Conservation (phyloP, 2,329 filamentous ascomycete species). For the Cladophialophora exuberans region DNA sequence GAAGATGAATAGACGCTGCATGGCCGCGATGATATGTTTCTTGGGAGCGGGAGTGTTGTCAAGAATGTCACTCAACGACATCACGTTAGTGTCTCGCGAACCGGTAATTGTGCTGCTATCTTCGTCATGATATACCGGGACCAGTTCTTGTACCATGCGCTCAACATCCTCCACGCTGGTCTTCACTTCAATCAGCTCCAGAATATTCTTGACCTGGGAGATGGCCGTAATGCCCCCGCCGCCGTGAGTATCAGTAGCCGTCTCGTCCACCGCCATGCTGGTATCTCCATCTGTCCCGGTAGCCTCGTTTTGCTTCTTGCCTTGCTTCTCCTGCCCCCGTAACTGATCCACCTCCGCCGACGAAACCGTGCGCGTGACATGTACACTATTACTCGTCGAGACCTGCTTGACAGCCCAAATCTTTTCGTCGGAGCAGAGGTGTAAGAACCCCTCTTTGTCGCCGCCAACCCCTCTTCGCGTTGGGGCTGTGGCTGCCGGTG, state of each 20-base stretch:
- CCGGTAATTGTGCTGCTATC: neutral
- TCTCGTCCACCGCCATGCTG: neutral
- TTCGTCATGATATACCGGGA: slow-evolving; percentile 2
- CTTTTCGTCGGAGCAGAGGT: slow-evolving; percentile 61
- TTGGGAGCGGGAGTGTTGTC: slow-evolving; percentile 28
- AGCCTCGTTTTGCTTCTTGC: neutral
- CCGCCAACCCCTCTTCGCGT: neutral
- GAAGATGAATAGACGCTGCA: slow-evolving; percentile 23
- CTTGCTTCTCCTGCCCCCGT: slow-evolving; percentile 28
- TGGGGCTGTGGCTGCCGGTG: neutral
- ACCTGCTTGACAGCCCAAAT: slow-evolving; percentile 67
- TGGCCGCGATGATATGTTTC: slow-evolving; percentile 8
- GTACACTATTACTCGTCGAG: slow-evolving; percentile 67
- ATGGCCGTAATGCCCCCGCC: slow-evolving; percentile 41
- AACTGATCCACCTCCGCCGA: neutral
- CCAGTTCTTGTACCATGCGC: slow-evolving; percentile 2
- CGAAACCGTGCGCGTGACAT: slow-evolving; percentile 47
- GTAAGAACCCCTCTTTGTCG: slow-evolving; percentile 35
- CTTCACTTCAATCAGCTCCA: slow-evolving; percentile 45
- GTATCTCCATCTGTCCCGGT: slow-evolving; percentile 7
- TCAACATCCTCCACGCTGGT: slow-evolving; percentile 14
- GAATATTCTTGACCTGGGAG: slow-evolving; percentile 49
- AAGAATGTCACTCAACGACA: slow-evolving; percentile 22
- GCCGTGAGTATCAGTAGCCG: neutral
- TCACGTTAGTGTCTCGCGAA: neutral